Conservation (phyloP, 441 rosid genomes). For the Bocquillonia castaneifolia region DNA sequence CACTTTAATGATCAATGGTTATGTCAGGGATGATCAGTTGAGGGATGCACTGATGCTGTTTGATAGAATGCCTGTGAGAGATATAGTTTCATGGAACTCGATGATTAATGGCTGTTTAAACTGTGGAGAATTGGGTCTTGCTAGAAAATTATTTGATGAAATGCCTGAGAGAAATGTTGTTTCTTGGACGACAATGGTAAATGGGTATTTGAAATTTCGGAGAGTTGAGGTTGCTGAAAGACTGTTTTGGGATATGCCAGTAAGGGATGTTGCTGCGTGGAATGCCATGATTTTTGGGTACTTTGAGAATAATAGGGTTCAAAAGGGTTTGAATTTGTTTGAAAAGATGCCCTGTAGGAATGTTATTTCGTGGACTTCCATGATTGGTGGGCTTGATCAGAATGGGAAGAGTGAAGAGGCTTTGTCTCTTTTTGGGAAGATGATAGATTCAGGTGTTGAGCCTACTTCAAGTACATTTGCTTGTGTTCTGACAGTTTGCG, state of each 20-base stretch:
- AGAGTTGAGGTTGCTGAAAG: slow-evolving; percentile 44
- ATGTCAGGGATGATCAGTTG: slow-evolving; percentile 34
- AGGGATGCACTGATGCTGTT: slow-evolving; percentile 42
- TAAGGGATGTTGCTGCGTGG: slow-evolving; percentile 64
- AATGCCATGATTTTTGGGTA: slow-evolving; percentile 82
- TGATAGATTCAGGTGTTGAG: slow-evolving; percentile 37
- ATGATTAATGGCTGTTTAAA: slow-evolving; percentile 61
- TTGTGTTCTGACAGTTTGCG: slow-evolving; percentile 53
- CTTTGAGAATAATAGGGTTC: slow-evolving; percentile 40
- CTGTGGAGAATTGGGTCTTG: slow-evolving; percentile 52
- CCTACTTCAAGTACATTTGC: slow-evolving; percentile 61
- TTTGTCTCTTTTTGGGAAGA: slow-evolving; percentile 42
- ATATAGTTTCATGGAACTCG: slow-evolving; percentile 65
- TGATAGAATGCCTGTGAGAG: slow-evolving; percentile 44
- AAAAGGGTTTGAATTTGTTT: slow-evolving; percentile 49
- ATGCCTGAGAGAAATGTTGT: slow-evolving; percentile 65
- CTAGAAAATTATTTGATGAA: slow-evolving; percentile 52
- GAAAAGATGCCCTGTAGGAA: slow-evolving; percentile 44
- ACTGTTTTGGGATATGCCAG: slow-evolving; percentile 48
- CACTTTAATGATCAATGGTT: slow-evolving; percentile 58
- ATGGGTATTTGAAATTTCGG: slow-evolving; percentile 52
- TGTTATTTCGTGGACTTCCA: slow-evolving; percentile 74
- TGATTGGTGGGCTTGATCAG: slow-evolving; percentile 64
- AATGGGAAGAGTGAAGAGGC: slow-evolving; percentile 56
- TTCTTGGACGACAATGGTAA: slow-evolving; percentile 69